phyloP scores from a whole-genome alignment of 805 yeast genomes.

The Yarrowia divulgata region DNA sequence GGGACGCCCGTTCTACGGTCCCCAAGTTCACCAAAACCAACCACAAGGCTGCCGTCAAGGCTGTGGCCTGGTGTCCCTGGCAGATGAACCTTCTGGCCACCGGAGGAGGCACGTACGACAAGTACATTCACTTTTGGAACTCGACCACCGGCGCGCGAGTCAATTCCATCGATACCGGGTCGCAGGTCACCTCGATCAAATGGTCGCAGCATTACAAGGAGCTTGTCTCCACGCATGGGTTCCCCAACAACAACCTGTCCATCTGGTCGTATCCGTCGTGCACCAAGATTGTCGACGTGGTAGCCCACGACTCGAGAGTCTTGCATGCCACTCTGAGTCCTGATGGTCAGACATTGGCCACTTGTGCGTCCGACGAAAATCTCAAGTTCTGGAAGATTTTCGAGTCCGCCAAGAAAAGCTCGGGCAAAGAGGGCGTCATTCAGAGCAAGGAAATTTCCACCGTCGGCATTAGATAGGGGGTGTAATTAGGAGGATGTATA shows the following conservation, averaged over 20 bases:
- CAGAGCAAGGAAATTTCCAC: constrained; percentile 53
- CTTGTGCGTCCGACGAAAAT: constrained; percentile 96
- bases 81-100: constrained; percentile 85
- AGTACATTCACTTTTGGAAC: constrained; percentile 93
- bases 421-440: constrained; percentile 48
- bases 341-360: constrained; percentile 87
- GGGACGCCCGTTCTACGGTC: constrained; percentile 75
- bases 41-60: constrained; percentile 95
- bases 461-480: constrained; percentile 11
- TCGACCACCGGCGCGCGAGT: constrained; percentile 86
- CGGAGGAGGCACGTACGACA: constrained; percentile 95
- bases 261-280: constrained; percentile 86
- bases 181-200: constrained; percentile 90
- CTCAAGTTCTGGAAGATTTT: constrained; percentile 93
- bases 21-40: constrained; percentile 79
- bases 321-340: constrained; percentile 85
- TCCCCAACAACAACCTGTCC: constrained; percentile 82
- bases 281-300: constrained; percentile 87
- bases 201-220: constrained; percentile 78
- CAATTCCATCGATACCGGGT: constrained; percentile 86
- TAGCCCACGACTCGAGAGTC: constrained; percentile 91
- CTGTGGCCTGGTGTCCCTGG: constrained; percentile 93
- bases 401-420: constrained; percentile 58
- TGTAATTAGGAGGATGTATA: background rate
- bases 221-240: constrained; percentile 92